phyloP scores from a whole-genome alignment of 2,329 filamentous ascomycete genomes.

The Sporothrix curviconia region DNA sequence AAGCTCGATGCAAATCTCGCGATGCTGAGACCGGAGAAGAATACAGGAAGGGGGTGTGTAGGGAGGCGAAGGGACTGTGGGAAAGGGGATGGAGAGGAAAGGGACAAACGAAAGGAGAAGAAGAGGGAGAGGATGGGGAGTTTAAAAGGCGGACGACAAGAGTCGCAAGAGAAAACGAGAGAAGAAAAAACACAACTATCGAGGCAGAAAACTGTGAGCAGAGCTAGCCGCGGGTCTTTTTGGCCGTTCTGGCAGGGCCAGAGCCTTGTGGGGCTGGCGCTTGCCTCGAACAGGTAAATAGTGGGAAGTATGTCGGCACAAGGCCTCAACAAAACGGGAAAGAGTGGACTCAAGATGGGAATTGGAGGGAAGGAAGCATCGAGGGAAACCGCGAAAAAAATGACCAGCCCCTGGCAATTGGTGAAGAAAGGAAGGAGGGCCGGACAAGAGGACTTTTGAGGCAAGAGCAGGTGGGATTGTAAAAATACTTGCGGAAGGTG shows the following conservation, averaged over 20 bases:
- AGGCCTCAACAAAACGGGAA: no score
- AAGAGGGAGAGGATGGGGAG: neutral
- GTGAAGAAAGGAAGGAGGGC: neutral
- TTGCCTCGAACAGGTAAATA: neutral
- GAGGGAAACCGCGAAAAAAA: no score
- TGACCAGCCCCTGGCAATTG: no score
- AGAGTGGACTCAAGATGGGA: no score
- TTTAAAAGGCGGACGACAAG: no score
- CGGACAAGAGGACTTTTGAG: neutral
- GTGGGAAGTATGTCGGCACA: no score
- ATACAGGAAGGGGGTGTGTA: neutral
- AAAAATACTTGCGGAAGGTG: neutral
- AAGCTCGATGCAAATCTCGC: conserved; percentile 2
- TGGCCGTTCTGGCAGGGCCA: neutral
- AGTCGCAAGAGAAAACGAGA: neutral
- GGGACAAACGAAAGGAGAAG: neutral
- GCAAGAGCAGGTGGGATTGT: no score
- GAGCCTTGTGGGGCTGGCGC: neutral
- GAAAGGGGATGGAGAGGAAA: neutral
- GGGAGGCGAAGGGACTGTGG: neutral
- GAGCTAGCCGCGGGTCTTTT: neutral
- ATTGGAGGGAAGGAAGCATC: no score
- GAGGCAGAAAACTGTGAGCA: neutral
- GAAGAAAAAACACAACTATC: neutral
- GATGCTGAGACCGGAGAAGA: neutral